Evolutionary conservation across 2,329 filamentous ascomycete species (phyloP).

Genomic region (Cladosporium cucumerinum): DNA sequence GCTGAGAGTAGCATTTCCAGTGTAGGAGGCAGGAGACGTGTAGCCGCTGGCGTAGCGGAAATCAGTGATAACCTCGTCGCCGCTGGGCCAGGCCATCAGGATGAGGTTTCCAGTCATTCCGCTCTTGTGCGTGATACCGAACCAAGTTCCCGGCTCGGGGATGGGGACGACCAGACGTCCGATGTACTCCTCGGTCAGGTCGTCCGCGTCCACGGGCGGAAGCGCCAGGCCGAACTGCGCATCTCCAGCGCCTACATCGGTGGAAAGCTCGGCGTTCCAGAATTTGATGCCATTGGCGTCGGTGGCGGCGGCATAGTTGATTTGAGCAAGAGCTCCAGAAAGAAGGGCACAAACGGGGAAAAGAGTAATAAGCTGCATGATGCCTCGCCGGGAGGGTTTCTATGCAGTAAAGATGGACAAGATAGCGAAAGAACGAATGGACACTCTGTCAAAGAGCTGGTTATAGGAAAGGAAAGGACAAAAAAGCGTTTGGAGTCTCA

Average conservation of each 20-base stretch:
- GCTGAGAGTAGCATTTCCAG: constrained; percentile 59
- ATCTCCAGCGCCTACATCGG: constrained; percentile 42
- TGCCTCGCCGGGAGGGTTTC: constrained; percentile 18
- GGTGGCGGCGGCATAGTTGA: constrained; percentile 24
- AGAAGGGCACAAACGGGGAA: constrained; percentile 23
- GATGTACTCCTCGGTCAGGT: constrained; percentile 53
- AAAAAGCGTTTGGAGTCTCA: constrained; percentile 12
- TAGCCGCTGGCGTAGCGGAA: constrained; percentile 60
- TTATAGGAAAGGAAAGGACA: constrained; percentile 1
- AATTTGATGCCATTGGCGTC: constrained; percentile 52
- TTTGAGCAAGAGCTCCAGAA: constrained; percentile 25
- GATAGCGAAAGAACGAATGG: constrained; percentile 9
- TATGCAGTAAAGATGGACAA: constrained; percentile 15
- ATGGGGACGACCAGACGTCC: constrained; percentile 52
- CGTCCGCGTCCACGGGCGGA: constrained; percentile 41
- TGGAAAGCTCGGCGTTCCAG: constrained; percentile 47
- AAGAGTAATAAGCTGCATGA: constrained; percentile 28
- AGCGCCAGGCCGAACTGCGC: constrained; percentile 56
- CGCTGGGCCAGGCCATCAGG: constrained; percentile 56
- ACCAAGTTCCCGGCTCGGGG: constrained; percentile 52
- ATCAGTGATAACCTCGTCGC: constrained; percentile 53
- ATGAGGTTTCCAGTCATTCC: constrained; percentile 59
- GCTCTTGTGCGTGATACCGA: constrained; percentile 55
- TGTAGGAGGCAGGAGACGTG: constrained; percentile 56
- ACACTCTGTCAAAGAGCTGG: constrained; percentile 16